Evolutionary conservation across 148 eudicot species (phyloP), one percentile per base, ranked within the genome.

Genomic region (Linanthus parryae): DNA sequence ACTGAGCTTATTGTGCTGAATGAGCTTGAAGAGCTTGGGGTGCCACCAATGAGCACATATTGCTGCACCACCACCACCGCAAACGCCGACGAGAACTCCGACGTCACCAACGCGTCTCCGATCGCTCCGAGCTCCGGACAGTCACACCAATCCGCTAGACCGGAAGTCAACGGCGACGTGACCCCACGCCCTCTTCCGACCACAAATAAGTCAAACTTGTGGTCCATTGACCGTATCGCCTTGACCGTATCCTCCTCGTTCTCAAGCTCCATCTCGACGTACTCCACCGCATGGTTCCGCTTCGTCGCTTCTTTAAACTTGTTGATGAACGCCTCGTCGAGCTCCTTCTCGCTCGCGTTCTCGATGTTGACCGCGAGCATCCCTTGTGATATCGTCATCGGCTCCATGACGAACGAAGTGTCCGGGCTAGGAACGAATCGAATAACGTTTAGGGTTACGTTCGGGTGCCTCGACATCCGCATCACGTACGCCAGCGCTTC

Each of bases 401-500:
- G 47, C 10, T 59, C 40, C 1, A 49, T 24, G 1, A 30, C 41
- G 2, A n/a, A n/a, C n/a, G n/a, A n/a, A n/a, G n/a, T n/a, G n/a
- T 59, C 28, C 5, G 39, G 39, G 11, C 73, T 72, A 2, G 74
- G 57, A 0, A 70, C 2, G 48, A 88, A 76, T 4, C 82, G 63
- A 16, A 84, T 59, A 4, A 88, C 67, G 7, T 70, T 74, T 7
- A 88, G 84, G 12, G 35, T 36, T 16, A 62, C 68, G 12, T 9
- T 48, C 0, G 64, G 48, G 24, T 77, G 71, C 0, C 51, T 57
- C 0, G 76, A 71, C 81, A 88, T 79, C 29, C 96, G 70, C 62
- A 69, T 40, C 2, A 78, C 82, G n/a, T 71, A 76, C 0, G 80
- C 59, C 12, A 84, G 56, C 7, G 96, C 94, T 58, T 88, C 94